These are phyloP conservation scores for Colletotrichum neosansevieriae DNA, from an alignment of 2,329 filamentous ascomycete genomes.

Conservation along the genomic window DNA sequence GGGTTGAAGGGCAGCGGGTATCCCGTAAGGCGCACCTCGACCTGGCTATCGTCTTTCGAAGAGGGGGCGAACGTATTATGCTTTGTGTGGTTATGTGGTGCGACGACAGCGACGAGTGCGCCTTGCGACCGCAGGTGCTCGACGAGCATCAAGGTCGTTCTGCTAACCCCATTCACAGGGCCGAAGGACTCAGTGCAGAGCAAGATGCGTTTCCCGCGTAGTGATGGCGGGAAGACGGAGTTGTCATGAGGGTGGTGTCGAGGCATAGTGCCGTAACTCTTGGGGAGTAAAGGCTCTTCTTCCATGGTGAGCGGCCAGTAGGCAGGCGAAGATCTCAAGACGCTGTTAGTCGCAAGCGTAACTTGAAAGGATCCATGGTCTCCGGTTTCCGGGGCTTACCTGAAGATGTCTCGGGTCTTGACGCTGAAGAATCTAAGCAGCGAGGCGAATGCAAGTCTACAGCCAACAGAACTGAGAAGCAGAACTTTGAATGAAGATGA, in stretches of 20 bases:
- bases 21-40: conserved; percentile 71
- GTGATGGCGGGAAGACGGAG: conserved; percentile 58
- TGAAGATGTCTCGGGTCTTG: conserved; percentile 1
- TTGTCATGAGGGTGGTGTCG: conserved; percentile 51
- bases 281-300: conserved; percentile 22
- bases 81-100: conserved; percentile 68
- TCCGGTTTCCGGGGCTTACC: neutral
- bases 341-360: too few relatives aligned
- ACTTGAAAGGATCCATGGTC: too few relatives aligned
- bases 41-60: conserved; percentile 43
- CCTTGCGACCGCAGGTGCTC: conserved; percentile 74
- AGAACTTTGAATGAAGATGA: neutral
- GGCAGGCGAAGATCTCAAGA: neutral
- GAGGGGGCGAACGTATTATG: conserved; percentile 66
- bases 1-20: conserved; percentile 79
- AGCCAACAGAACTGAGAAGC: neutral
- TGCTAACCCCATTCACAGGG: conserved; percentile 79
- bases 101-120: conserved; percentile 74
- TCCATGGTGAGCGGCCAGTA: conserved; percentile 8
- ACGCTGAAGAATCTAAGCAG: conserved; percentile 5
- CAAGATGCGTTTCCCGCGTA: conserved; percentile 72
- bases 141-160: conserved; percentile 77
- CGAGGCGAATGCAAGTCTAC: neutral
- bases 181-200: conserved; percentile 79
- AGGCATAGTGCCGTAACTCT: conserved; percentile 19